A percentile compares a stretch with the other conserved stretches of the same genome.
These are phyloP conservation scores for Bothriochloa decipiens DNA, from an alignment of 176 grass and related monocot species.

Conservation along the genomic window DNA sequence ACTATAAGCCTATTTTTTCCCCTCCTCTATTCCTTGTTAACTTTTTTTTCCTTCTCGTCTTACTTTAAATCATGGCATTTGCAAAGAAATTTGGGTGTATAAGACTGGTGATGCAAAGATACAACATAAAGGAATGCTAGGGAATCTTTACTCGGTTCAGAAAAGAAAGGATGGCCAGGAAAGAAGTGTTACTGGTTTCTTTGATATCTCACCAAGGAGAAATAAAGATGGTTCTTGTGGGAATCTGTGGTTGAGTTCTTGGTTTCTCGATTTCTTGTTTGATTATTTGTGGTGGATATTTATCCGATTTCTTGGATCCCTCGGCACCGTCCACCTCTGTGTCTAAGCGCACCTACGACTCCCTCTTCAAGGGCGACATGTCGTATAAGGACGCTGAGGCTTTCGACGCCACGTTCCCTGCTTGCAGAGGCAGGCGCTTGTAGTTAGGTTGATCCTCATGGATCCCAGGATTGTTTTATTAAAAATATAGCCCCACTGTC, in stretches of 20 bases:
- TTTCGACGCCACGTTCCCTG: no score
- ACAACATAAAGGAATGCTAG: neutral
- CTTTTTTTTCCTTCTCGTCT: neutral
- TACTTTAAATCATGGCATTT: neutral
- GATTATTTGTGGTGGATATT: conserved; percentile 4
- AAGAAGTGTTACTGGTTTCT: neutral
- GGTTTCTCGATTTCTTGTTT: neutral
- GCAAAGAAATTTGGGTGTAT: neutral
- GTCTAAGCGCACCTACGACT: no score
- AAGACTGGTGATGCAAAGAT: neutral
- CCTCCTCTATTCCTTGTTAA: neutral
- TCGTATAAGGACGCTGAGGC: no score
- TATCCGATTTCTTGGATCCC: neutral
- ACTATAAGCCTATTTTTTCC: neutral
- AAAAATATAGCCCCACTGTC: no score
- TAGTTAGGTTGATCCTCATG: no score
- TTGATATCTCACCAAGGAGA: conserved; percentile 7
- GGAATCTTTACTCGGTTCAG: neutral
- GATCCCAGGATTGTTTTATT: no score
- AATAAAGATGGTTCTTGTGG: conserved; percentile 5
- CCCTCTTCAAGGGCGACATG: no score
- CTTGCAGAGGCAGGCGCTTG: no score
- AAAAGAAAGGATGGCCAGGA: neutral
- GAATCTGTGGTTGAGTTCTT: neutral
- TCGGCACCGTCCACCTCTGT: no score